Evolutionary conservation across 2,329 filamentous ascomycete genomes (phyloP).

Genomic region (Dryadomyces sulphureus): DNA sequence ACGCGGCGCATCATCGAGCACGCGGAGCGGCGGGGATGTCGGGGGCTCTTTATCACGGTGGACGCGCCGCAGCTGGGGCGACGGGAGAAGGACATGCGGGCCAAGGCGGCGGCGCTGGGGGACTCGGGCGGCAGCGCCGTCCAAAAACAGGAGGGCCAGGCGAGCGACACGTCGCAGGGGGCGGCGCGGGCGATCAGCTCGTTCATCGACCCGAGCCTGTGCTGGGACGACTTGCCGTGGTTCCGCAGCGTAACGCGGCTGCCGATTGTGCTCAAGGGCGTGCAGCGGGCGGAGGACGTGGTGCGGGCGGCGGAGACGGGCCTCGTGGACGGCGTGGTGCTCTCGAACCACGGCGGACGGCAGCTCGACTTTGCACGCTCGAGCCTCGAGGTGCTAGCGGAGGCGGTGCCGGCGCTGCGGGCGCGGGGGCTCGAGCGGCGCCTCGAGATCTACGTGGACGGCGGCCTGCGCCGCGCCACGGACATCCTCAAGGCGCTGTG

Average conservation of each 20-base stretch:
- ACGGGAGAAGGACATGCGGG: slow-evolving; percentile 94
- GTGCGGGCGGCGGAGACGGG: slow-evolving; percentile 70
- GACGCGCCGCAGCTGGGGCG: slow-evolving; percentile 92
- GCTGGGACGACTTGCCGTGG: slow-evolving; percentile 91
- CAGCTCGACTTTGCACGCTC: slow-evolving; percentile 88
- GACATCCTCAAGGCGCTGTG: slow-evolving; percentile 94
- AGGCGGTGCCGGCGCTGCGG: slow-evolving; percentile 79
- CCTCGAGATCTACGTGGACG: slow-evolving; percentile 83
- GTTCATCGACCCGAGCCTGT: slow-evolving; percentile 90
- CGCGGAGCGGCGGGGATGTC: slow-evolving; percentile 83
- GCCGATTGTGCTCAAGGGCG: slow-evolving; percentile 92
- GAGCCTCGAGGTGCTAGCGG: slow-evolving; percentile 77
- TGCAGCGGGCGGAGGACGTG: slow-evolving; percentile 92
- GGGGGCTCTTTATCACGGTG: slow-evolving; percentile 94
- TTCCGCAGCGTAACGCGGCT: slow-evolving; percentile 81
- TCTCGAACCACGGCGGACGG: slow-evolving; percentile 90
- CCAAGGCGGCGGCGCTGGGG: slow-evolving; percentile 50
- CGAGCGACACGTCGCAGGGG: slow-evolving; percentile 77
- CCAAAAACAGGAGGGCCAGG: slow-evolving; percentile 59
- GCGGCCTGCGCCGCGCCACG: slow-evolving; percentile 76
- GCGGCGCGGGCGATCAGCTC: slow-evolving; percentile 88
- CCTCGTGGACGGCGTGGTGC: slow-evolving; percentile 67
- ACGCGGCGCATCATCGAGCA: slow-evolving; percentile 83
- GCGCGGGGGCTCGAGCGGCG: slow-evolving; percentile 57
- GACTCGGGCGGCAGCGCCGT: slow-evolving; percentile 75